Evolutionary conservation across 768 basidiomycete genomes (phyloP).

Genomic region (Termitomyces sp.): DNA sequence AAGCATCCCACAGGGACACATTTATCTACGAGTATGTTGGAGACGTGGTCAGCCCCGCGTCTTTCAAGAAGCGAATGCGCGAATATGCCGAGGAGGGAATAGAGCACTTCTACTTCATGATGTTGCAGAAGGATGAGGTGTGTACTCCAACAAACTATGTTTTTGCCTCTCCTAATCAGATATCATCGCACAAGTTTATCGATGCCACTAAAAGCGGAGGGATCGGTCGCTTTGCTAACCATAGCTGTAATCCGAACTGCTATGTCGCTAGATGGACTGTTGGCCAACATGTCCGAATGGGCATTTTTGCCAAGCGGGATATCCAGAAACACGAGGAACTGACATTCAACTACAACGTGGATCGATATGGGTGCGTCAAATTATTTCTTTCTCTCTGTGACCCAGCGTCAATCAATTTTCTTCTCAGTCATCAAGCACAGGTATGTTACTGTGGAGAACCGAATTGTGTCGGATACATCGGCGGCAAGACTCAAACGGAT

Average conservation of each 20-base stretch:
- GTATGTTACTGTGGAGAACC: slow-evolving; percentile 93
- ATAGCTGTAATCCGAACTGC: slow-evolving; percentile 96
- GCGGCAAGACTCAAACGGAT: slow-evolving; percentile 98
- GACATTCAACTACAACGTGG: slow-evolving; percentile 99
- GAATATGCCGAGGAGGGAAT: slow-evolving; percentile 93
- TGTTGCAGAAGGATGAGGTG: slow-evolving; percentile 97
- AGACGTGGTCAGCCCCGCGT: slow-evolving; percentile 84
- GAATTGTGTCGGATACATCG: slow-evolving; percentile 93
- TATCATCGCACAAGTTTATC: slow-evolving; percentile 62
- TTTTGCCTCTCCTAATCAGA: neutral
- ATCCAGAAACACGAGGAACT: slow-evolving; percentile 83
- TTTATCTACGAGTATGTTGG: slow-evolving; percentile 99
- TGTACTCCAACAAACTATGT: slow-evolving; percentile 17
- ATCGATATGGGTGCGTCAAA: slow-evolving; percentile 86
- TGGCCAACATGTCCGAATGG: slow-evolving; percentile 88
- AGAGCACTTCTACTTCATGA: slow-evolving; percentile 99
- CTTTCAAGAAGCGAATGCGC: slow-evolving; percentile 92
- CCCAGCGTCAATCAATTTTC: neutral
- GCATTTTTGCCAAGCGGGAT: slow-evolving; percentile 88
- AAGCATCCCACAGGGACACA: slow-evolving; percentile 53
- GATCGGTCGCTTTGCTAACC: slow-evolving; percentile 96
- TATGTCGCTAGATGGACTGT: slow-evolving; percentile 99
- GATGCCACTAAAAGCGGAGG: slow-evolving; percentile 97
- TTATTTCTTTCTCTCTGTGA: neutral
- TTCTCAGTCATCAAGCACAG: slow-evolving; percentile 84